Evolutionary conservation across 441 rosid genomes (phyloP).

Genomic region (Capsella rubella): DNA sequence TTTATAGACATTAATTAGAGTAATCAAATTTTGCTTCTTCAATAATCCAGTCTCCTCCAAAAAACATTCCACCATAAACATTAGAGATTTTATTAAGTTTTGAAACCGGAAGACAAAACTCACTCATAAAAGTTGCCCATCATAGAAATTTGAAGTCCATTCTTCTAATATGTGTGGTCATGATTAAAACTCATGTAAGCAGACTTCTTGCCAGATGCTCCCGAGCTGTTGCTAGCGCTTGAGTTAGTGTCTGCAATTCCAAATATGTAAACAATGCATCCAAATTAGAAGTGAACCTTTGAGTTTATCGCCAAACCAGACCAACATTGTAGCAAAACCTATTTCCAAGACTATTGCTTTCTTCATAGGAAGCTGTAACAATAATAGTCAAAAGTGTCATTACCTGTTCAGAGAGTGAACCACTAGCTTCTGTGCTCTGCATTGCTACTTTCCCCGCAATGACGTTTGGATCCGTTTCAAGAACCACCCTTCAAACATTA

Average conservation of each 20-base stretch:
- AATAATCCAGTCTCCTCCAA: background rate
- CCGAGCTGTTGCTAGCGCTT: constrained; percentile 48
- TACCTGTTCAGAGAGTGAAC: constrained; percentile 94
- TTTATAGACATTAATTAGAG: too few species aligned
- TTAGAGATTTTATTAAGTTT: constrained; percentile 13
- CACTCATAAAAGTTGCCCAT: constrained; percentile 17
- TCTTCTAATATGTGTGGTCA: constrained; percentile 8
- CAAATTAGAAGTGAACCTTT: background rate
- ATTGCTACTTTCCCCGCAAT: constrained; percentile 91
- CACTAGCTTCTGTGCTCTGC: constrained; percentile 77
- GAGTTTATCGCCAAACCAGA: constrained; percentile 14
- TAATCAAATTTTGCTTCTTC: too few species aligned
- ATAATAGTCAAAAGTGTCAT: background rate
- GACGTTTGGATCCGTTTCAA: constrained; percentile 81
- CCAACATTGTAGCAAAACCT: background rate
- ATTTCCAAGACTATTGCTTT: constrained; percentile 14
- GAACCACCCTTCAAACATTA: constrained; percentile 68
- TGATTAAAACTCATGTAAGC: constrained; percentile 40
- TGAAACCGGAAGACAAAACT: constrained; percentile 20
- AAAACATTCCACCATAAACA: background rate
- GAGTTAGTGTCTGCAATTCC: constrained; percentile 44
- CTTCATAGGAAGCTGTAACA: constrained; percentile 1
- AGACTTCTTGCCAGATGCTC: constrained; percentile 47
- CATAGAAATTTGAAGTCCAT: constrained; percentile 1
- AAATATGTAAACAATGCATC: background rate